Evolutionary conservation across 176 grass and related monocot species (phyloP), one percentile per base, ranked within the genome.

Genomic region (Eremochloa ophiuroides): DNA sequence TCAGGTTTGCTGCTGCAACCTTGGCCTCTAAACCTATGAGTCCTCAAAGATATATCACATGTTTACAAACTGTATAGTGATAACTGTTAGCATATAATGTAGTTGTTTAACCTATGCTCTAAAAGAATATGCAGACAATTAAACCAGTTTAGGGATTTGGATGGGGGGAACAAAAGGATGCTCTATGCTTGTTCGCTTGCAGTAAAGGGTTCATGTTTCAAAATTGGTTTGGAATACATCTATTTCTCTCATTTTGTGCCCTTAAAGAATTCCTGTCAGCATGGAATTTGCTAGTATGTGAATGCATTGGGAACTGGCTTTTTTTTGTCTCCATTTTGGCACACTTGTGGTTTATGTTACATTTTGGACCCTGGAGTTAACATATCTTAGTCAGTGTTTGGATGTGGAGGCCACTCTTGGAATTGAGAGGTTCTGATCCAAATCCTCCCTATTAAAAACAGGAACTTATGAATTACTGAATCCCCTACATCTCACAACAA

Each of bases 1-100:
- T 95, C 88, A 99, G 96, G 96, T 99, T 86, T 85, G 76, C 59
- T 67, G 22, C 78, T 82, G 12, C 35, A 78, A 62, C 30, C 48
- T 73, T 27, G 12, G 16, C 60, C n/a, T n/a, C n/a, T 78, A 58
- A 63, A 72, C 11, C 14, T 80, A 70, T 16, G 10, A 9, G 15
- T 66, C 34, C 10, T 33, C 55, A n/a, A 55, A 51, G 27, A 66
- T 40, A 65, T 76, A 42, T 47, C 75, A 48, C 12, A 44, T 83
- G 28, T 27, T 65, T 87, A 74, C 35, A 84, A 43, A 60, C 64
- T n/a, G 7, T 35, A 66, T 43, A 27, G 8, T 53, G 27, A 58
- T 25, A 62, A 79, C 30, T 30, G 4, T 51, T 69, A 84, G 20
- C n/a, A 62, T 80, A 65, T 0, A 1, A 62, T 76, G 2, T 48